Conservation (phyloP, 225 moss, liverwort and hornwort genomes). For the Bryoerythrophyllum caledonicum region DNA sequence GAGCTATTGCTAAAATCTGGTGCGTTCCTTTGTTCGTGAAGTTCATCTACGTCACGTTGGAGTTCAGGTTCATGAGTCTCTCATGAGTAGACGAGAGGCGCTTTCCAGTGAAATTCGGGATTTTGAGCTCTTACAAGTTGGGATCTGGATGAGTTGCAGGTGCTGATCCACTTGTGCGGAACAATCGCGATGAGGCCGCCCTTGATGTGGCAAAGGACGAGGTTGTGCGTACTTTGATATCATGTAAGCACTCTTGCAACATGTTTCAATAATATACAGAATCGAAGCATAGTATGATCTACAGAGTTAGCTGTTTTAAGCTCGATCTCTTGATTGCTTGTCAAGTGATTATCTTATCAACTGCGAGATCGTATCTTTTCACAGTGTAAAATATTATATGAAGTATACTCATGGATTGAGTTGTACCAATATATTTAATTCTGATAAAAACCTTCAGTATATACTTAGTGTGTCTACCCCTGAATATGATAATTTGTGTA, state of each 20-base stretch:
- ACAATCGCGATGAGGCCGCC: constrained; percentile 58
- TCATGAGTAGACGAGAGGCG: neutral
- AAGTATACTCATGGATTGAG: too few species aligned
- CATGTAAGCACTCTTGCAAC: constrained; percentile 29
- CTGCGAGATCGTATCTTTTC: too few species aligned
- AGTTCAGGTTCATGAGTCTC: neutral
- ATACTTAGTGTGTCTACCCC: too few species aligned
- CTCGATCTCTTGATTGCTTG: too few species aligned
- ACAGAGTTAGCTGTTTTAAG: too few species aligned
- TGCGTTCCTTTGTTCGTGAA: constrained; percentile 8
- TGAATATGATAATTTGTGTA: neutral
- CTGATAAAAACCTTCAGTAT: too few species aligned
- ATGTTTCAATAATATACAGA: neutral
- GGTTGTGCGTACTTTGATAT: constrained; percentile 35
- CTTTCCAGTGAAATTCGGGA: neutral
- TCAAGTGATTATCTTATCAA: too few species aligned
- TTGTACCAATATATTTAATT: too few species aligned
- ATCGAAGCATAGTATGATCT: neutral
- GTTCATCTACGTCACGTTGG: neutral
- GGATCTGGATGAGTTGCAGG: constrained; percentile 31
- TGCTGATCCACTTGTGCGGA: constrained; percentile 43
- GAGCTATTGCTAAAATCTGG: constrained; percentile 53
- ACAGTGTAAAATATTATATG: too few species aligned
- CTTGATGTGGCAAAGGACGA: constrained; percentile 51
- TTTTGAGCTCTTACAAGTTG: neutral